A percentile compares a stretch with the other conserved stretches of the same genome.
These are phyloP conservation scores for Takakia lepidozioides DNA, from an alignment of 225 moss, liverwort and hornwort species.

Conservation along the genomic window DNA sequence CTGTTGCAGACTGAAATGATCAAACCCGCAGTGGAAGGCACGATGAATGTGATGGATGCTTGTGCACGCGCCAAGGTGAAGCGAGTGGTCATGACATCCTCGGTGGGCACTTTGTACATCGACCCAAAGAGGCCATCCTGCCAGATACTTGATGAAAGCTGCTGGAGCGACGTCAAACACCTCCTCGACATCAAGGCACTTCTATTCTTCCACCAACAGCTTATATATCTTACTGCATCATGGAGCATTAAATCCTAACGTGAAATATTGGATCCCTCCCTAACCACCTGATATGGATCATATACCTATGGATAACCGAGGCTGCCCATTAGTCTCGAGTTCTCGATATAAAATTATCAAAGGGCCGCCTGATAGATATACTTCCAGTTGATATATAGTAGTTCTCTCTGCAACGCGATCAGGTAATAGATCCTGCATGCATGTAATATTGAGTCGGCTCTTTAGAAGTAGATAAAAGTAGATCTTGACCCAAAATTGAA, in stretches of 20 bases:
- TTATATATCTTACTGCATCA: too few species aligned
- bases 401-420: background rate
- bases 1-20: conserved; percentile 32
- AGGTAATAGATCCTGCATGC: too few species aligned
- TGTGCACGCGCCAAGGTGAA: conserved; percentile 28
- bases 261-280: too few species aligned
- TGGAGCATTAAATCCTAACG: too few species aligned
- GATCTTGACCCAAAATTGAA: too few species aligned
- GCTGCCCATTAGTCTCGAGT: too few species aligned
- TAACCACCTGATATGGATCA: background rate
- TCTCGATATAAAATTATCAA: too few species aligned
- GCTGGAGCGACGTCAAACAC: conserved; percentile 38
- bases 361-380: background rate
- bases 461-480: too few species aligned
- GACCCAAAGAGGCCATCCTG: conserved; percentile 12
- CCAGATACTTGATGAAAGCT: conserved; percentile 23
- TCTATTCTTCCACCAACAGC: too few species aligned
- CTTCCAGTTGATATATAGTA: background rate
- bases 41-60: conserved; percentile 34
- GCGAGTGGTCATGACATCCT: conserved; percentile 46
- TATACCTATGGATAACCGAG: too few species aligned
- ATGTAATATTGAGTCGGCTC: background rate
- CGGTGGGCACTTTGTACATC: conserved; percentile 35
- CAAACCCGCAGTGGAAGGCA: conserved; percentile 46
- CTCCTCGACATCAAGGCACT: conserved; percentile 26